Evolutionary conservation across 129 eudicot genomes (phyloP), one percentile per base, ranked within the genome.

Genomic region (Gnaphalium uliginosum): DNA sequence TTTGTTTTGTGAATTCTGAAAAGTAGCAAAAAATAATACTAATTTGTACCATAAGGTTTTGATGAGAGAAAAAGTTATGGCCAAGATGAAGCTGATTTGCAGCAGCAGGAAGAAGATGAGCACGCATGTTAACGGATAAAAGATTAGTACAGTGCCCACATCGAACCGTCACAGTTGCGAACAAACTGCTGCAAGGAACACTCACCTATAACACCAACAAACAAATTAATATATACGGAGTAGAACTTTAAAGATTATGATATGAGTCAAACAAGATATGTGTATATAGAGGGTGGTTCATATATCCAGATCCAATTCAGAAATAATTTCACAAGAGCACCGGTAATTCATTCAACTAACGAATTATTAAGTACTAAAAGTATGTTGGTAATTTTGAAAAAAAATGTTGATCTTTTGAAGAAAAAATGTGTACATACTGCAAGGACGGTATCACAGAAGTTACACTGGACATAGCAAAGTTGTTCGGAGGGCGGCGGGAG

Each of bases 101-200:
- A 3, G 69, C 78, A 6, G 75, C 43, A 19, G 92, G 92, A 72
- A 86, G 87, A 58, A 84, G 96, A 65, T 82, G 72, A 17, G 81
- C 87, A 4, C 89, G 83, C 97, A 89, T 91, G 87, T 88, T 87
- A 27, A 89, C 99, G n/a, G 94, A 86, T 72, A 95, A 84, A 23
- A 91, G 88, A 78, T 89, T 86, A 71, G 94, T 75, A 87, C 99
- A 95, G 83, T 95, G 96, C 18, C 97, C 99, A 65, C 99, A 95
- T 86, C 97, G 75, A 62, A 95, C 97, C 4, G 97, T 95, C 27
- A 95, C 99, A 4, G 90, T 95, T 75, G 85, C 86, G 87, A 81
- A 86, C 89, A 95, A 84, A 82, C 94, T 91, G 35, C 87, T 80
- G 85, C 90, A 78, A 64, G 99, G 99, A 48, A 95, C 99, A 72